These are phyloP conservation scores for Monosporascus sp. DNA, from an alignment of 2,329 filamentous ascomycete species.

Conservation along the genomic window DNA sequence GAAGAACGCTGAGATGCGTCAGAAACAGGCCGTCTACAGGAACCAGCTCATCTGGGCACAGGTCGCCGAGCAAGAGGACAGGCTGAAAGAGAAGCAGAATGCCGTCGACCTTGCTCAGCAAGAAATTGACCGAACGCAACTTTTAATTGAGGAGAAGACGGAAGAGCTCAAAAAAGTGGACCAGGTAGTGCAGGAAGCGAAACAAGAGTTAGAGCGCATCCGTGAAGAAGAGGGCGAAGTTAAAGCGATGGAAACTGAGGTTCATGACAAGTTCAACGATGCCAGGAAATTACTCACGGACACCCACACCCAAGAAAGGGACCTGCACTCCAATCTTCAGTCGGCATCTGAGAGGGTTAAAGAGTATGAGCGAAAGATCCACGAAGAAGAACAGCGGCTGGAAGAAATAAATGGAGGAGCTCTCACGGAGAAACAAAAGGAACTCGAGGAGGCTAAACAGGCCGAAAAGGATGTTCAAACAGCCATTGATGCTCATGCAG, in stretches of 20 bases:
- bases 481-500: slow-evolving; percentile 18
- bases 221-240: slow-evolving; percentile 41
- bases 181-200: slow-evolving; percentile 34
- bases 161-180: slow-evolving; percentile 41
- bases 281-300: slow-evolving; percentile 48
- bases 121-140: slow-evolving; percentile 30
- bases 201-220: slow-evolving; percentile 34
- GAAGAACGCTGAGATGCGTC: slow-evolving; percentile 59
- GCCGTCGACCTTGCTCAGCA: slow-evolving; percentile 24
- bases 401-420: slow-evolving; percentile 64
- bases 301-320: slow-evolving; percentile 58
- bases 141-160: slow-evolving; percentile 39
- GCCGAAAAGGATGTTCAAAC: slow-evolving; percentile 37
- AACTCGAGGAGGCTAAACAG: slow-evolving; percentile 54
- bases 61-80: slow-evolving; percentile 68
- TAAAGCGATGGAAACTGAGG: slow-evolving; percentile 39
- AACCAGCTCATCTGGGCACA: slow-evolving; percentile 81
- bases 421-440: slow-evolving; percentile 53
- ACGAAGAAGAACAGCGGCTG: slow-evolving; percentile 55
- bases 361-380: slow-evolving; percentile 41
- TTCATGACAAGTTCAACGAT: slow-evolving; percentile 47
- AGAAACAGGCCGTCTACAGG: slow-evolving; percentile 52
- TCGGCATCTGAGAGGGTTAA: slow-evolving; percentile 42
- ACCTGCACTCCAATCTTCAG: slow-evolving; percentile 55
- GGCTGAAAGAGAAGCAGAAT: slow-evolving; percentile 31